phyloP scores from a whole-genome alignment of 192 early-diverging fungal genomes.

The Coemansia sp. region DNA sequence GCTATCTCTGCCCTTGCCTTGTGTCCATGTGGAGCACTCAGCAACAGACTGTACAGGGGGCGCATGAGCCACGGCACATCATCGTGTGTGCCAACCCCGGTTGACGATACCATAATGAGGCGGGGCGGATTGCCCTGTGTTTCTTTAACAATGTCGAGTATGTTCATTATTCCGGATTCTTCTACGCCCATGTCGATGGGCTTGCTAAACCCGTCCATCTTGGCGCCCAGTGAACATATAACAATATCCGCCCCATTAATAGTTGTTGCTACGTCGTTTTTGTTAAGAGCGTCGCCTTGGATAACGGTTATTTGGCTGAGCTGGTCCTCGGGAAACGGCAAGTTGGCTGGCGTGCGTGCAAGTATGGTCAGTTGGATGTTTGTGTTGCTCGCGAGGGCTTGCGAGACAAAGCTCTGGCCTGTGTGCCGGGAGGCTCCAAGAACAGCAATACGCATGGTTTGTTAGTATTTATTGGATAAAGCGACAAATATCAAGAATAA shows the following conservation, averaged over 20 bases:
- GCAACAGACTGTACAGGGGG: slow-evolving; percentile 15
- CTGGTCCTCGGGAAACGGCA: slow-evolving; percentile 45
- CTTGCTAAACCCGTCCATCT: slow-evolving; percentile 12
- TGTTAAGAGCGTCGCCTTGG: slow-evolving; percentile 45
- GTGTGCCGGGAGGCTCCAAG: slow-evolving; percentile 45
- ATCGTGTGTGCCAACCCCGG: slow-evolving; percentile 27
- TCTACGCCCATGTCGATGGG: slow-evolving; percentile 31
- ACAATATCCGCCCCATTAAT: slow-evolving; percentile 41
- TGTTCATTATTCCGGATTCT: slow-evolving; percentile 6
- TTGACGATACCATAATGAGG: slow-evolving; percentile 46
- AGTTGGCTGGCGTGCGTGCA: slow-evolving; percentile 36
- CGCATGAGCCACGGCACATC: slow-evolving; percentile 39
- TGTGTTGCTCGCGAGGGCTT: slow-evolving; percentile 21
- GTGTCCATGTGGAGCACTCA: slow-evolving; percentile 31
- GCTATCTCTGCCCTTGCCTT: slow-evolving; percentile 25
- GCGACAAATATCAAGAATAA: neutral
- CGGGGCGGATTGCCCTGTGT: slow-evolving; percentile 25
- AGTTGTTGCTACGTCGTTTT: slow-evolving; percentile 35
- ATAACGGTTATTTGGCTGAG: slow-evolving; percentile 29
- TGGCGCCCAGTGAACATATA: slow-evolving; percentile 42
- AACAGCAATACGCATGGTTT: slow-evolving; percentile 27
- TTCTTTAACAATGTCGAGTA: slow-evolving; percentile 31
- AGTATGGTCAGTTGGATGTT: slow-evolving; percentile 29
- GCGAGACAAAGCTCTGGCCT: slow-evolving; percentile 37
- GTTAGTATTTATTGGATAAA: neutral